phyloP scores from a whole-genome alignment of 2,329 filamentous ascomycete genomes.

The Grosmannia penicillata region DNA sequence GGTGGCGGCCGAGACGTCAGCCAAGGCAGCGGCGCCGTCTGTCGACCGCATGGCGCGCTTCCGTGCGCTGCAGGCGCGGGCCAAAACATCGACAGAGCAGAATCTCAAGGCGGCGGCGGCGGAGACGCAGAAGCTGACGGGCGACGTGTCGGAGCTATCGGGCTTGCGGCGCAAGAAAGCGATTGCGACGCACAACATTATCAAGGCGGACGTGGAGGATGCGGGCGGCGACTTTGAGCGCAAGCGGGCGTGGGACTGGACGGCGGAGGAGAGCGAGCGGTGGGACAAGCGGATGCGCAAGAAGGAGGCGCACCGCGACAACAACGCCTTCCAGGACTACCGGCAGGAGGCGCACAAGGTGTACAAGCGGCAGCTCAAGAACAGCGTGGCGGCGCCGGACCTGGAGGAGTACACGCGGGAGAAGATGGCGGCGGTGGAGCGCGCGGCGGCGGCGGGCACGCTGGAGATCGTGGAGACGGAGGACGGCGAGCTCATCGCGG shows the following conservation, averaged over 20 bases:
- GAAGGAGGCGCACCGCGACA: conserved; percentile 65
- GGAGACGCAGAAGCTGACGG: conserved; percentile 65
- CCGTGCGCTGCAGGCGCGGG: conserved; percentile 72
- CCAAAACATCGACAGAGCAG: conserved; percentile 53
- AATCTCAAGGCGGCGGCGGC: conserved; percentile 76
- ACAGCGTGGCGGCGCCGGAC: conserved; percentile 57
- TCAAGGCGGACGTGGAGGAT: conserved; percentile 81
- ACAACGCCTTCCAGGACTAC: conserved; percentile 85
- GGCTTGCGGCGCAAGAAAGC: conserved; percentile 75
- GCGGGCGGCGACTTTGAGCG: conserved; percentile 87
- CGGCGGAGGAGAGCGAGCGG: conserved; percentile 78
- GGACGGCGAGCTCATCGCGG: conserved; percentile 81
- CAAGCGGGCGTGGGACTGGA: conserved; percentile 98
- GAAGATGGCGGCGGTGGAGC: conserved; percentile 73
- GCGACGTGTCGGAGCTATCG: conserved; percentile 62
- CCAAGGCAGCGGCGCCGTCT: conserved; percentile 11
- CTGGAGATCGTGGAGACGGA: conserved; percentile 94
- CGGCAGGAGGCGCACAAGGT: conserved; percentile 76
- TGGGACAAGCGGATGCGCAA: conserved; percentile 89
- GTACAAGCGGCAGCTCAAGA: conserved; percentile 73
- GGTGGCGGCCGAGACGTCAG: background rate
- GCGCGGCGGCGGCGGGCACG: conserved; percentile 68
- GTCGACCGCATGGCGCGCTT: conserved; percentile 64
- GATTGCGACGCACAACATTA: conserved; percentile 78
- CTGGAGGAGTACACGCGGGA: conserved; percentile 75